These are phyloP conservation scores for Pestalotiopsis sp. DNA, from an alignment of 2,329 filamentous ascomycete genomes.

Conservation along the genomic window DNA sequence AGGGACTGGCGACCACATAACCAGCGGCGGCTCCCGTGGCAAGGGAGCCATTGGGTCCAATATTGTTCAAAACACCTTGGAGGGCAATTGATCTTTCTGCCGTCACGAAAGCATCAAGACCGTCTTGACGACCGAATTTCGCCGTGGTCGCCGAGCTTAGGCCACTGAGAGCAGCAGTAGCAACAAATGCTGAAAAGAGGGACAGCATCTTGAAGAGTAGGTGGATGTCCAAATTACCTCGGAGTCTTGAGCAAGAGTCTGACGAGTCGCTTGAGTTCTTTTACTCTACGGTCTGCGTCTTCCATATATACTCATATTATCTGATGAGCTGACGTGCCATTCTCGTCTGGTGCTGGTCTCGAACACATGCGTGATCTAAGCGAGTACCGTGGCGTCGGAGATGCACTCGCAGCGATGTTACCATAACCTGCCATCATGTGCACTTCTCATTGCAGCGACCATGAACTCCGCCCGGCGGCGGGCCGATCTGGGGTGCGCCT, in stretches of 20 bases:
- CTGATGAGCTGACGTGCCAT: not conserved
- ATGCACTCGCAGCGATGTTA: not conserved
- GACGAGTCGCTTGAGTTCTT: not conserved
- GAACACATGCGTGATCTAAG: not conserved
- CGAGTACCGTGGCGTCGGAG: not conserved
- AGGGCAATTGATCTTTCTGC: slow-evolving; percentile 48
- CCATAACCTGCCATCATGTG: not conserved
- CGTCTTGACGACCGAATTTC: slow-evolving; percentile 4
- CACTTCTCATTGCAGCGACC: slow-evolving; percentile 1
- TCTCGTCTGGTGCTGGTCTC: not conserved
- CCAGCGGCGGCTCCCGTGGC: slow-evolving; percentile 49
- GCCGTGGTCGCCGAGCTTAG: slow-evolving; percentile 15
- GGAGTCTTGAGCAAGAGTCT: not conserved
- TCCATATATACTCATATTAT: not conserved
- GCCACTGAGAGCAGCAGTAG: slow-evolving; percentile 15
- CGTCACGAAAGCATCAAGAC: slow-evolving; percentile 36
- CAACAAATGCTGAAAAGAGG: slow-evolving; percentile 4
- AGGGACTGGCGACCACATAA: slow-evolving; percentile 57
- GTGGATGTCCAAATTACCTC: not conserved
- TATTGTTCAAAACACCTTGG: slow-evolving; percentile 55
- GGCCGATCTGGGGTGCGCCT: slow-evolving; percentile 13
- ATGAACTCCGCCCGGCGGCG: not conserved
- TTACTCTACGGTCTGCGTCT: not conserved
- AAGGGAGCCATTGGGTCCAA: slow-evolving; percentile 51
- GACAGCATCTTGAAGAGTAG: not conserved